Evolutionary conservation across 2,329 filamentous ascomycete species (phyloP), one percentile per base, ranked within the genome.

Genomic region (Penicillium sp.): DNA sequence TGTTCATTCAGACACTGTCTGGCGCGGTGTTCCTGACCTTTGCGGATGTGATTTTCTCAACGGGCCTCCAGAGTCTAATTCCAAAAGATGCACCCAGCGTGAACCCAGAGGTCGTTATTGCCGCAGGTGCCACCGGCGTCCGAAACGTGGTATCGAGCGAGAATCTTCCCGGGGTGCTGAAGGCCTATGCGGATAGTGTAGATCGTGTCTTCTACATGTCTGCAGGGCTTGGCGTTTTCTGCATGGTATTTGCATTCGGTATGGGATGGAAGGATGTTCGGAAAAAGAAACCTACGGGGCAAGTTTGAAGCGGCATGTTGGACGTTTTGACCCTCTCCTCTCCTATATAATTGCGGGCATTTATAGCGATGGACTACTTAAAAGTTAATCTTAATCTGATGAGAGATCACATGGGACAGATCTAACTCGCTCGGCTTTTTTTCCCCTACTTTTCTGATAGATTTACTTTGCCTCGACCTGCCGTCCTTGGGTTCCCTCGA

Each of bases 1-100:
- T 73, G 48, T 76, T 74, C 58, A 53, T 53, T 38, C 71, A 75
- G 42, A 74, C 68, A 2, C 68, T 76, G n/a, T 69, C 70, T n/a
- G 74, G 73, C 2, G 66, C 73, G 0, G 45, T 83, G 1, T 82
- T 82, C 53, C 73, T 84, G 25, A 75, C 75, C 3, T 72, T 81
- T 22, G 80, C 70, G 0, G 74, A 83, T 55, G 76, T 75, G 48
- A 72, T 83, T 14, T 79, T 81, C 62, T 65, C 69, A 4, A 73
- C 75, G 42, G 64, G 65, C 1, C 61, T 79, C 0, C 54, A 72
- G n/a, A 57, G 55, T 1, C 63, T 61, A 4, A 57, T 77, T 2
- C 56, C 60, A 3, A 44, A 56, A 14, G 67, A 69, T 10, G 64
- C 73, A 2, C 73, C 75, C 1, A 56, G 51, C 9, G 61, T 76